These are phyloP conservation scores for Actinomucor elegans DNA, from an alignment of 371 early-diverging fungal species.

Conservation along the genomic window DNA sequence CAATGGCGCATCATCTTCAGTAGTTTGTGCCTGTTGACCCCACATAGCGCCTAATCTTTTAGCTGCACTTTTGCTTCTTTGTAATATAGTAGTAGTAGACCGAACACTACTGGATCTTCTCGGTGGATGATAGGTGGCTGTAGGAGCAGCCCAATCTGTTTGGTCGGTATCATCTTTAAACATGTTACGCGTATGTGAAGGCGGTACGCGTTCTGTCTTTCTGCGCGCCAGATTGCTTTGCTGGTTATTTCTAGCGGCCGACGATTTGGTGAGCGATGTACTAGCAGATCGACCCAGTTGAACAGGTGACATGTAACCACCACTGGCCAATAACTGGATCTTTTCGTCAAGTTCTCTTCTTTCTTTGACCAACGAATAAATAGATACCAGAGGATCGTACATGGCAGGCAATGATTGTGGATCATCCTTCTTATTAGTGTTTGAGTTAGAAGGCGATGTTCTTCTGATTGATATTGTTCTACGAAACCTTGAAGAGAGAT, in stretches of 20 bases:
- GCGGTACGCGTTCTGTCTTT: conserved; percentile 25
- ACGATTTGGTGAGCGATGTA: conserved; percentile 18
- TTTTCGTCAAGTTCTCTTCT: conserved; percentile 38
- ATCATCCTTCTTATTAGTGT: conserved; percentile 21
- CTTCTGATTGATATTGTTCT: conserved; percentile 9
- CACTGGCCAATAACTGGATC: conserved; percentile 5
- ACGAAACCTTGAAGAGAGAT: neutral
- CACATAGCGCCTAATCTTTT: conserved; percentile 17
- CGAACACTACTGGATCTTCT: neutral
- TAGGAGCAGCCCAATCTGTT: conserved; percentile 15
- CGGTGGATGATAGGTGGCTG: neutral
- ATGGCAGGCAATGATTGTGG: conserved; percentile 41
- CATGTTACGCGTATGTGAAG: conserved; percentile 15
- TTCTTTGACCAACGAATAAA: conserved; percentile 86
- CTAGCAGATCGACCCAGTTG: conserved; percentile 25
- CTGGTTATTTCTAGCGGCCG: neutral
- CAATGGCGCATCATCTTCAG: too few relatives aligned
- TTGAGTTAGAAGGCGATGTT: neutral
- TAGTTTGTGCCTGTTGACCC: too few relatives aligned
- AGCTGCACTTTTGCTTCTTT: conserved; percentile 26
- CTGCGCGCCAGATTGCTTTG: conserved; percentile 6
- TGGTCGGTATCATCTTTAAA: neutral
- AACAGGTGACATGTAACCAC: conserved; percentile 17
- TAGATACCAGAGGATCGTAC: conserved; percentile 75
- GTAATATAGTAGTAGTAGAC: conserved; percentile 6